Base-by-base conservation (phyloP, 2,329 filamentous ascomycete genomes). In the Neoarthrinium moseri region DNA sequence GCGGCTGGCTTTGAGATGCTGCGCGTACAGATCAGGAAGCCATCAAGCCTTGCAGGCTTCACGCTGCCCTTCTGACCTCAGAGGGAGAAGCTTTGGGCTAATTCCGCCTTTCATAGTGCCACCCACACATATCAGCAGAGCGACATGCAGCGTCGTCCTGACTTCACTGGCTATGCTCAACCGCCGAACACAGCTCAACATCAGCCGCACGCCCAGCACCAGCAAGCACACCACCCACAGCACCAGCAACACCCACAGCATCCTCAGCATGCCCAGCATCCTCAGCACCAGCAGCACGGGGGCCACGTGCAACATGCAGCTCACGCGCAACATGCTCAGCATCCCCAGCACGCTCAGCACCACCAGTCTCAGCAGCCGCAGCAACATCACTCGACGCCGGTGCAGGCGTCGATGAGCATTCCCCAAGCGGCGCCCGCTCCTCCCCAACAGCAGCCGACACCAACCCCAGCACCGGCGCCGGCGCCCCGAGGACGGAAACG, bases 101-200 rank as follows among this genome's bases (percentile, higher is more conserved):
- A 35, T 15, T 12, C 17, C 33, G 33, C 11, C 33, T 13, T 29
- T 30, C 24, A 63, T 55, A 74, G 72, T 58, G 51, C 66, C 29
- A 58, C 64, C 50, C 74, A 80, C 58, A 62, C 70, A 45, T 79
- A 79, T 56, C 74, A 58, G 35, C 53, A 44, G 45, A 33, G 68
- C 55, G 74, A 79, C 51, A 73, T 80, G 74, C 67, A 55, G 60
- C 70, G 55, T 69, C 74, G 70, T 68, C 68, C 56, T 69, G 75
- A 56, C 59, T 73, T 54, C 52, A 60, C 51, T 49, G 59, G 53
- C 44, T 63, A 61, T 52, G 52, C 53, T 40, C 57, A 56, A 43
- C 55, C 52, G 36, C 55, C 54, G 33, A 62, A 56, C 38, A 53
- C 63, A 36, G 56, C 61, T 55, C 66, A 64, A 48, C 61, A 61